phyloP scores from a whole-genome alignment of 306 rosid genomes.

The Cicer yamashitae region DNA sequence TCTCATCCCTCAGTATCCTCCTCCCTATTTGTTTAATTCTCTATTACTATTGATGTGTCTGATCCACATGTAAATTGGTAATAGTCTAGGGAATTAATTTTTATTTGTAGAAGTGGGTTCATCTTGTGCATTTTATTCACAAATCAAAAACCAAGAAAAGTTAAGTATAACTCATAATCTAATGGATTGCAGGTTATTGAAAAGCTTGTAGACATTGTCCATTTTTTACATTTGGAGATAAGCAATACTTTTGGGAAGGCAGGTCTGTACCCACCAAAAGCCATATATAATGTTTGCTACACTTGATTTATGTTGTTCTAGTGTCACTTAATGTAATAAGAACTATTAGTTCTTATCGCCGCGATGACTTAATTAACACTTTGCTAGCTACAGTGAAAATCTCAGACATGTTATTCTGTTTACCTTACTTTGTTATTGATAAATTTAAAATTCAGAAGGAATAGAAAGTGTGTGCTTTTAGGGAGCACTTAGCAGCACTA shows the following conservation, averaged over 20 bases:
- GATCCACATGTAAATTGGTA: not conserved
- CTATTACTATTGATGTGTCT: constrained; percentile 3
- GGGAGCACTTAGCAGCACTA: not conserved
- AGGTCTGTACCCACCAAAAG: constrained; percentile 54
- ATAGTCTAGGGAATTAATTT: constrained; percentile 18
- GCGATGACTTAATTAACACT: constrained; percentile 3
- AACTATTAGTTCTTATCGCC: not conserved
- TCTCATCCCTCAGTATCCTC: constrained; percentile 34
- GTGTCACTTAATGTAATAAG: constrained; percentile 14
- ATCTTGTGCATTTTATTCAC: constrained; percentile 29
- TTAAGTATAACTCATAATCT: constrained; percentile 17
- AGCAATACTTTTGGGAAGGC: constrained; percentile 56
- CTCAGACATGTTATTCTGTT: not conserved
- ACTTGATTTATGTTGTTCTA: constrained; percentile 25
- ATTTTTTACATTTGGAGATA: constrained; percentile 67
- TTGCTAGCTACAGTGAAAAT: constrained; percentile 9
- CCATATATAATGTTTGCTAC: constrained; percentile 33
- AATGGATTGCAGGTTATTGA: constrained; percentile 73
- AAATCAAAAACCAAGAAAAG: constrained; percentile 14
- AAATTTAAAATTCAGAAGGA: constrained; percentile 14
- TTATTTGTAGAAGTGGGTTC: constrained; percentile 15
- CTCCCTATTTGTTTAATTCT: constrained; percentile 14
- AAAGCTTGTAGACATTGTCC: constrained; percentile 77
- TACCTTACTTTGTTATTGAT: constrained; percentile 16
- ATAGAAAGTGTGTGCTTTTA: not conserved